phyloP scores from a whole-genome alignment of 305 asterid species.

The Stenogyne calaminthoides region DNA sequence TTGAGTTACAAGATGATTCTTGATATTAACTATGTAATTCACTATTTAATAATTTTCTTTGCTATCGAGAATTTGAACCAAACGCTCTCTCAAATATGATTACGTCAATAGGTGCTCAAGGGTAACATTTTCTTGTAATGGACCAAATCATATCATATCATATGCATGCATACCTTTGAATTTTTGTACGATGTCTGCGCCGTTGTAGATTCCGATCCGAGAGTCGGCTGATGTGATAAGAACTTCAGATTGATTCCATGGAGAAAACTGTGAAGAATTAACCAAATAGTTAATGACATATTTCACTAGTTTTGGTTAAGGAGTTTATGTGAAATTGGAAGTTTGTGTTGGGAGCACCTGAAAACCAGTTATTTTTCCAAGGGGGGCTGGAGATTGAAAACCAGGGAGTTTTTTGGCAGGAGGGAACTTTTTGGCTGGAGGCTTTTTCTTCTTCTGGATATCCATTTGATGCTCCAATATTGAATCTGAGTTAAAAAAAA shows the following conservation, averaged over 20 bases:
- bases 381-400: slow-evolving; percentile 34
- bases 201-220: slow-evolving; percentile 63
- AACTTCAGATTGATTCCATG: slow-evolving; percentile 58
- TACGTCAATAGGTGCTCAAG: no score
- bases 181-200: slow-evolving; percentile 55
- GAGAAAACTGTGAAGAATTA: slow-evolving; percentile 51
- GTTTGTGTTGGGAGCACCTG: slow-evolving; percentile 46
- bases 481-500: slow-evolving; percentile 42
- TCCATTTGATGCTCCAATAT: slow-evolving; percentile 53
- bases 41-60: no score
- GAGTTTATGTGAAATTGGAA: background rate
- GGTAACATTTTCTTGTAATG: no score
- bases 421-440: slow-evolving; percentile 35
- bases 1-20: no score
- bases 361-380: slow-evolving; percentile 63
- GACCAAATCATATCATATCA: no score
- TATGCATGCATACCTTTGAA: slow-evolving; percentile 47
- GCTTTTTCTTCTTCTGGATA: slow-evolving; percentile 39
- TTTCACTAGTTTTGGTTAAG: background rate
- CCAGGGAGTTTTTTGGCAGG: slow-evolving; percentile 38
- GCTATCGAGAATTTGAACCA: no score
- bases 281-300: background rate
- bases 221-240: slow-evolving; percentile 82
- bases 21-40: no score
- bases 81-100: no score